A percentile compares a stretch with the other conserved stretches of the same genome.
Evolutionary conservation across 139 green algal species (phyloP).

Genomic region (Volvox reticuliferus): DNA sequence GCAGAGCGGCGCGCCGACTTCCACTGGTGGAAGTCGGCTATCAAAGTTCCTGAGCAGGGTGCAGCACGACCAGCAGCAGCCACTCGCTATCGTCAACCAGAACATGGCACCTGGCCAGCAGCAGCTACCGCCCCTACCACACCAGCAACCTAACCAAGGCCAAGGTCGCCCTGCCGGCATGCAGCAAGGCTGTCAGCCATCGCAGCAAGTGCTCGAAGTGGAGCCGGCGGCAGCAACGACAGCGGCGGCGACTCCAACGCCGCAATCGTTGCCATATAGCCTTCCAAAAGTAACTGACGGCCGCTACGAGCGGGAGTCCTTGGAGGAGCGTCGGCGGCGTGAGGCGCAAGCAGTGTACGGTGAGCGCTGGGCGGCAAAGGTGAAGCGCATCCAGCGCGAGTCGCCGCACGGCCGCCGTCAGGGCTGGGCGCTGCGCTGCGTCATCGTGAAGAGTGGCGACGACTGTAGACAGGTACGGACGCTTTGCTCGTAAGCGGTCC

Average conservation of each 20-base stretch:
- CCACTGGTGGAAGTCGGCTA: background rate
- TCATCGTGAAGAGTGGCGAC: slow-evolving; percentile 99
- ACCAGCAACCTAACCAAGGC: background rate
- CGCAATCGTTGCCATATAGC: background rate
- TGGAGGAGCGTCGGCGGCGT: slow-evolving; percentile 36
- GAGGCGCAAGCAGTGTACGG: slow-evolving; percentile 75
- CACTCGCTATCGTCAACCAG: no score
- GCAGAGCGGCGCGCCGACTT: no score
- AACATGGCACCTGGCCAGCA: background rate
- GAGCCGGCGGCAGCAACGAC: background rate
- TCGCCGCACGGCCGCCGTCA: slow-evolving; percentile 83
- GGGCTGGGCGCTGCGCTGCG: slow-evolving; percentile 89
- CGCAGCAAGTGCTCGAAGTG: background rate
- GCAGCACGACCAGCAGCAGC: slow-evolving; percentile 2
- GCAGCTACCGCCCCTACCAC: background rate
- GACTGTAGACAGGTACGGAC: slow-evolving; percentile 91
- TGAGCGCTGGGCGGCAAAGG: slow-evolving; percentile 73
- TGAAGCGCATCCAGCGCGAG: slow-evolving; percentile 73
- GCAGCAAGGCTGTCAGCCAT: background rate
- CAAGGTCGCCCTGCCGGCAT: background rate
- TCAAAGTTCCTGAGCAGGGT: background rate
- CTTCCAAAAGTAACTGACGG: background rate
- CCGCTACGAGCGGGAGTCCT: slow-evolving; percentile 24
- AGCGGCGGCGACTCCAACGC: background rate
- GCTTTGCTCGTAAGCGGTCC: no score